Conservation (phyloP, 139 green algal species). For the Micractinium sp. region DNA sequence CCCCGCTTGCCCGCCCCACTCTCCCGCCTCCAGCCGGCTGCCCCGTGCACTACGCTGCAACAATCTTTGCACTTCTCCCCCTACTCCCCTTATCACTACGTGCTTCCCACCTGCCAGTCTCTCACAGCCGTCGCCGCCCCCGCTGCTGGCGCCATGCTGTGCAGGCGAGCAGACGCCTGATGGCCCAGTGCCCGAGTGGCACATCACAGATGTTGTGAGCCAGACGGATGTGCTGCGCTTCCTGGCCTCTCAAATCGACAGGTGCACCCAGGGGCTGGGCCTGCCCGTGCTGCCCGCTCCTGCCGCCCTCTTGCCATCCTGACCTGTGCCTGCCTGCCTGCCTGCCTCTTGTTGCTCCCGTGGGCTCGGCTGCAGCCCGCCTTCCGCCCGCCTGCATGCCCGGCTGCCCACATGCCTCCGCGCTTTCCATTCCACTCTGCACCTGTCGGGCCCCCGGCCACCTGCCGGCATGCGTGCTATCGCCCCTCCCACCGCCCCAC, state of each 20-base stretch:
- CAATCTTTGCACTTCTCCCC: too few relatives aligned
- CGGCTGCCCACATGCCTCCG: too few relatives aligned
- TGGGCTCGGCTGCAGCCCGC: not conserved
- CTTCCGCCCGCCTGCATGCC: too few relatives aligned
- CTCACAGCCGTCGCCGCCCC: not conserved
- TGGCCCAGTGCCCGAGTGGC: conserved; percentile 44
- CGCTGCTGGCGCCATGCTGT: not conserved
- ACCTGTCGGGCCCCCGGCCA: too few relatives aligned
- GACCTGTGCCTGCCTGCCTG: not conserved
- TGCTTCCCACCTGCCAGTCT: not conserved
- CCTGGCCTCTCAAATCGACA: conserved; percentile 31
- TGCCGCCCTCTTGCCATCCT: not conserved
- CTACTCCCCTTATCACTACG: too few relatives aligned
- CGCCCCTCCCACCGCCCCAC: not conserved
- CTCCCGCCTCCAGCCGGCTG: too few relatives aligned
- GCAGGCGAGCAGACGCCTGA: conserved; percentile 46
- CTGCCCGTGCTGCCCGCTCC: not conserved
- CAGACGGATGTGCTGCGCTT: conserved; percentile 47
- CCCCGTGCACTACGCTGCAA: too few relatives aligned
- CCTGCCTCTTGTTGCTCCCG: not conserved
- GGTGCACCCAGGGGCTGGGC: not conserved
- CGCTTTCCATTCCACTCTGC: too few relatives aligned
- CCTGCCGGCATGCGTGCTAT: too few relatives aligned
- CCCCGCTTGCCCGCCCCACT: too few relatives aligned
- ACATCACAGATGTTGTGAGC: conserved; percentile 41